These are phyloP conservation scores for Kickxella alabastrina DNA, from an alignment of 192 early-diverging fungal genomes.

Conservation along the genomic window DNA sequence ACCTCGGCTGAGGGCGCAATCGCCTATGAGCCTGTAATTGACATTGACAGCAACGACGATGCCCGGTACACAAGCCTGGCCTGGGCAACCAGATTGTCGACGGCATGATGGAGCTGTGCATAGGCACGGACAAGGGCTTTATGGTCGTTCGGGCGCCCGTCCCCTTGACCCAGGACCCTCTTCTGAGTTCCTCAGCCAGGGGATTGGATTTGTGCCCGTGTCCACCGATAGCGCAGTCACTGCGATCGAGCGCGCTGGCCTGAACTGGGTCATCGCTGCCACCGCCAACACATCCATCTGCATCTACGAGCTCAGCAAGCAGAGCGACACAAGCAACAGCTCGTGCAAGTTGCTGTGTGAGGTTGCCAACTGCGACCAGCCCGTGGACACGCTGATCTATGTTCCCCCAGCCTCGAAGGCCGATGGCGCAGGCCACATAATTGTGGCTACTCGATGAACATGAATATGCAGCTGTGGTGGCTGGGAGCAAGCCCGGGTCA, in stretches of 20 bases:
- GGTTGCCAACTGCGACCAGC: conserved; percentile 23
- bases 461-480: conserved; percentile 36
- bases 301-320: conserved; percentile 31
- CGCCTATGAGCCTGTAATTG: conserved; percentile 44
- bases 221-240: conserved; percentile 41
- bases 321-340: conserved; percentile 25
- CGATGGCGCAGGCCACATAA: conserved; percentile 34
- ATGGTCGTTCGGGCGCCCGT: conserved; percentile 38
- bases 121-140: conserved; percentile 42
- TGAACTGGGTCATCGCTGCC: conserved; percentile 32
- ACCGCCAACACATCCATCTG: conserved; percentile 25
- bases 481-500: conserved; percentile 25
- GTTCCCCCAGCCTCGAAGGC: conserved; percentile 21
- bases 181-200: conserved; percentile 26
- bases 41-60: conserved; percentile 43
- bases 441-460: conserved; percentile 38
- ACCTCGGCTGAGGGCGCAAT: conserved; percentile 28
- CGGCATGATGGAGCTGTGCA: conserved; percentile 38
- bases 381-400: conserved; percentile 33
- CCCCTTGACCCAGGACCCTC: conserved; percentile 22
- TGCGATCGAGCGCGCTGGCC: conserved; percentile 34
- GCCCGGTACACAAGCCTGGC: conserved; percentile 36
- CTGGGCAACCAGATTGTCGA: conserved; percentile 24
- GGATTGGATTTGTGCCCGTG: conserved; percentile 36
- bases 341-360: conserved; percentile 34